Conservation (phyloP, 768 basidiomycete species). For the Hirschioporus abietinus region DNA sequence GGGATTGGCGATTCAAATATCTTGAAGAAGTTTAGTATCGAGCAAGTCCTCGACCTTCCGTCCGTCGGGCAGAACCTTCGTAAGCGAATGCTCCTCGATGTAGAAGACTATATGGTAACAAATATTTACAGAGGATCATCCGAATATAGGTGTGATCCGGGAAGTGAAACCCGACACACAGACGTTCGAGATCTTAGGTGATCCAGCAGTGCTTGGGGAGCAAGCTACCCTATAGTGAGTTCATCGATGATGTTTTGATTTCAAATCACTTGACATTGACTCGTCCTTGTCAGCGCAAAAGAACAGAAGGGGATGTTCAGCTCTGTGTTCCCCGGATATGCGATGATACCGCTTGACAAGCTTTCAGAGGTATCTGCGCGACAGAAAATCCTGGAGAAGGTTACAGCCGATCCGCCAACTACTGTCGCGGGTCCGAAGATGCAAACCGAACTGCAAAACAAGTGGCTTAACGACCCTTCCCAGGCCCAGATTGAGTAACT, state of each 20-base stretch:
- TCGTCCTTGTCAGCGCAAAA: constrained; percentile 5
- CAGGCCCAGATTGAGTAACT: constrained; percentile 18
- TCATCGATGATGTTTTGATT: background rate
- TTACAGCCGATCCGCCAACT: background rate
- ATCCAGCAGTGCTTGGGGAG: constrained; percentile 12
- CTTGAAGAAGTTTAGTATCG: constrained; percentile 24
- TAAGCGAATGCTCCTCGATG: background rate
- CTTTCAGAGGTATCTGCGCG: constrained; percentile 5
- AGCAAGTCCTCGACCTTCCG: constrained; percentile 27
- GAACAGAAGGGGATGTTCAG: constrained; percentile 13
- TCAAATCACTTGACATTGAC: background rate
- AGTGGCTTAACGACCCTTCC: constrained; percentile 12
- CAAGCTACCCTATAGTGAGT: constrained; percentile 17
- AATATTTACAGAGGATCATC: background rate
- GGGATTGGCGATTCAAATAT: constrained; percentile 31
- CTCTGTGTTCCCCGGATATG: constrained; percentile 9
- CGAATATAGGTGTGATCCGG: background rate
- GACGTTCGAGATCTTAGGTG: constrained; percentile 13
- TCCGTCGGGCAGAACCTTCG: constrained; percentile 35
- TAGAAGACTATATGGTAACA: background rate
- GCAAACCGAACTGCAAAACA: constrained; percentile 12
- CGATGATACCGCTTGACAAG: constrained; percentile 12
- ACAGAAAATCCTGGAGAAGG: background rate
- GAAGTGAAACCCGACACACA: background rate
- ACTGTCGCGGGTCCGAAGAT: constrained; percentile 8